Conservation (phyloP, 2,329 filamentous ascomycete species). For the Ophiostoma sp. region DNA sequence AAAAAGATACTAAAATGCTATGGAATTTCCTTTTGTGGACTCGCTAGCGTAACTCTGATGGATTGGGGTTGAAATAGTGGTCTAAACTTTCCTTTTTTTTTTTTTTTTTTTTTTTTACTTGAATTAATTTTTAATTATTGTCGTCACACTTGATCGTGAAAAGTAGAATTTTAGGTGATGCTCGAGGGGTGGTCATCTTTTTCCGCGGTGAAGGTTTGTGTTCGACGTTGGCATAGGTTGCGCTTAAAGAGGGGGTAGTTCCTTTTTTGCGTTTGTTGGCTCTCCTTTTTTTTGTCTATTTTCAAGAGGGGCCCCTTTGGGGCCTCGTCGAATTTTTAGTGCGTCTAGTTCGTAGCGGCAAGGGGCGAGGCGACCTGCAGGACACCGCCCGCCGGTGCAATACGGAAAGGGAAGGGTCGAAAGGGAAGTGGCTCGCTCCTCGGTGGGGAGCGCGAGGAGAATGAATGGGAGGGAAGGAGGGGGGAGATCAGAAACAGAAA, state of each 20-base stretch:
- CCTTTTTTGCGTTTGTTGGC: neutral
- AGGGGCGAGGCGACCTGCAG: slow-evolving; percentile 32
- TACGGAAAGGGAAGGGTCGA: slow-evolving; percentile 17
- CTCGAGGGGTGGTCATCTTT: neutral
- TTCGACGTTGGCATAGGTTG: neutral
- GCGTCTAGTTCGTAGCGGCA: slow-evolving; percentile 24
- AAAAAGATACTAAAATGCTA: neutral
- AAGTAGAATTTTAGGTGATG: neutral
- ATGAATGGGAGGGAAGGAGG: neutral
- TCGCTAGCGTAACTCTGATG: neutral
- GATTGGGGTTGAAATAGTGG: neutral
- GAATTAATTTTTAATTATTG: neutral
- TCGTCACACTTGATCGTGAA: neutral
- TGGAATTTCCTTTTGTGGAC: neutral
- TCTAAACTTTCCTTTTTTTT: too few relatives aligned
- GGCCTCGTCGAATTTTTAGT: slow-evolving; percentile 5
- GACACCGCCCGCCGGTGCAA: neutral
- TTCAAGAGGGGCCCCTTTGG: neutral
- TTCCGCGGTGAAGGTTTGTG: neutral
- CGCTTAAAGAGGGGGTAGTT: neutral
- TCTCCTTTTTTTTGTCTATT: neutral
- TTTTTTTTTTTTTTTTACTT: neutral
- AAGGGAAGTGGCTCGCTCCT: slow-evolving; percentile 9
- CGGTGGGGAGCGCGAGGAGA: neutral
- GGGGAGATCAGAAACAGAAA: neutral